These are phyloP conservation scores for Caloboletus firmus DNA, from an alignment of 1,284 basidiomycete genomes.

Conservation along the genomic window DNA sequence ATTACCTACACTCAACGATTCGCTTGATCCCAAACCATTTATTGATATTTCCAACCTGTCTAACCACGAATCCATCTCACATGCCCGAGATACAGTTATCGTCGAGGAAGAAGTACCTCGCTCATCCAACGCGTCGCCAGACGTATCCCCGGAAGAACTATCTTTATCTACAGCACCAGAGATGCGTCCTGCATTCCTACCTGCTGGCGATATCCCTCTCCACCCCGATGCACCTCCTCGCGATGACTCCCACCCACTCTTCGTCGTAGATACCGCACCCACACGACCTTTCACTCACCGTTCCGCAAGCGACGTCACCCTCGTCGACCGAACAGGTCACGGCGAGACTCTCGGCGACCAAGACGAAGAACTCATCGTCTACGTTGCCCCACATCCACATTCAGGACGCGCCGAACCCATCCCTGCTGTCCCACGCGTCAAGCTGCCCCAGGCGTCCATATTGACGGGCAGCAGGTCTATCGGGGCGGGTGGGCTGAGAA, in stretches of 20 bases:
- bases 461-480: slow-evolving; percentile 26
- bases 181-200: neutral
- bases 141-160: neutral
- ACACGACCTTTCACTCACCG: slow-evolving; percentile 18
- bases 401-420: slow-evolving; percentile 10
- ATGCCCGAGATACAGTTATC: neutral
- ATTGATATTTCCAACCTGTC: slow-evolving; percentile 1
- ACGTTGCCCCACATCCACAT: slow-evolving; percentile 58
- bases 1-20: neutral
- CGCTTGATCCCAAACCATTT: neutral
- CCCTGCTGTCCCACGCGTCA: slow-evolving; percentile 17
- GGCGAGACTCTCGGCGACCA: slow-evolving; percentile 29
- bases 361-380: slow-evolving; percentile 59
- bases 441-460: slow-evolving; percentile 30
- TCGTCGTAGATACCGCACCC: slow-evolving; percentile 46
- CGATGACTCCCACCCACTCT: slow-evolving; percentile 16
- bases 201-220: neutral
- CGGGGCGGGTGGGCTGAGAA: neutral
- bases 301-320: slow-evolving; percentile 25
- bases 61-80: neutral
- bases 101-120: slow-evolving; percentile 1
- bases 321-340: slow-evolving; percentile 23
- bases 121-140: neutral
- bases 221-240: neutral
- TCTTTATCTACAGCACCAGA: neutral